Percentiles rank a stretch among this genome's conserved stretches.
Conservation (phyloP, 495 filamentous ascomycete genomes). For the Aspergillus saccharolyticus region DNA sequence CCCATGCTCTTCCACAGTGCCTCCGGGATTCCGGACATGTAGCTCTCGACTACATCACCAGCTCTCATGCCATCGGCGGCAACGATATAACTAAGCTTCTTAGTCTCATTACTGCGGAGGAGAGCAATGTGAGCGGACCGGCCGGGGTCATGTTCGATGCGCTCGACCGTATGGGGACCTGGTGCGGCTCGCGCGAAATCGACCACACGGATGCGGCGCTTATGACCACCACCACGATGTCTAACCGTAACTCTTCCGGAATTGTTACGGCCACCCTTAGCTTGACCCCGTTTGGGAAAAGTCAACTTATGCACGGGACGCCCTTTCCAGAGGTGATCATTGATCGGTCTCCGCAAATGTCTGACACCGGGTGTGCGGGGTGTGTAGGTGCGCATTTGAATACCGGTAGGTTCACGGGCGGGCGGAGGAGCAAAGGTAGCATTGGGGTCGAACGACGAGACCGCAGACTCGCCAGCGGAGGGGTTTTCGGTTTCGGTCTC, state of each 20-base stretch:
- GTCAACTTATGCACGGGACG: constrained; percentile 78
- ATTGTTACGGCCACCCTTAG: constrained; percentile 88
- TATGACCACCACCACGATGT: constrained; percentile 85
- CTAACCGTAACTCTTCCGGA: constrained; percentile 77
- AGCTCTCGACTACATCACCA: constrained; percentile 88
- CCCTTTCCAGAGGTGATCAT: constrained; percentile 95
- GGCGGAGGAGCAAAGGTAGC: constrained; percentile 43
- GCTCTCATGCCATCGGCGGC: constrained; percentile 89
- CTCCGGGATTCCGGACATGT: constrained; percentile 77
- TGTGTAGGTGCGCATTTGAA: constrained; percentile 74
- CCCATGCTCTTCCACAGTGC: constrained; percentile 86
- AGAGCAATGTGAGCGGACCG: constrained; percentile 92
- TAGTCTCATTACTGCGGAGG: constrained; percentile 57
- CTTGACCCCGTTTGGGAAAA: constrained; percentile 82
- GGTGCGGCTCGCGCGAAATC: constrained; percentile 74
- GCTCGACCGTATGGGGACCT: constrained; percentile 79
- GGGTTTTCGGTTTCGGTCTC: constrained; percentile 33
- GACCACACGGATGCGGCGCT: constrained; percentile 83
- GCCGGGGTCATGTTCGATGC: constrained; percentile 94
- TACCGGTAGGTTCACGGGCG: constrained; percentile 32
- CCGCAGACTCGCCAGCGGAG: constrained; percentile 25
- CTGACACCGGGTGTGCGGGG: constrained; percentile 91
- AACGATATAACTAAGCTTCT: constrained; percentile 71
- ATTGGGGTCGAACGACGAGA: constrained; percentile 33
- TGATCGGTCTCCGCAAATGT: constrained; percentile 85